Evolutionary conservation across 164 flowering plant genomes (phyloP), one percentile per base, ranked within the genome.

Genomic region (Nelumbo lutea): DNA sequence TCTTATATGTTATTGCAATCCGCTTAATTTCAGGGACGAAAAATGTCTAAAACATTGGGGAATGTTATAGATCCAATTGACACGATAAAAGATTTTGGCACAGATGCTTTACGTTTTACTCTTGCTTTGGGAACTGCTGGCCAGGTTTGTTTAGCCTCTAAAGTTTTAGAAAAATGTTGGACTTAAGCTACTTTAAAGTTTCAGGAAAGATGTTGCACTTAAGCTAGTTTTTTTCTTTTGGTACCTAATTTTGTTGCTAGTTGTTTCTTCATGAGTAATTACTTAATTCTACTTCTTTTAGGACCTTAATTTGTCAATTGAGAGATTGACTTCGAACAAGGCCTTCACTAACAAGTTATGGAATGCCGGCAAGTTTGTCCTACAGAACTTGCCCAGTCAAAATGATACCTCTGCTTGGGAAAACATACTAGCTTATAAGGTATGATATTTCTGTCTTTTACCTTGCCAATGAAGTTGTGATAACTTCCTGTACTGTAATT

Each of bases 311-410:
- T 80, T 94, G 72, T 91, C 97, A 65, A 81, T 75, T 44, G 98
- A 94, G 78, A 87, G 97, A 76, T 79, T 94, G 85, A 78, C 86
- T 65, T 81, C 98, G n/a, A 94, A 90, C 77, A 94, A 94, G 81
- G 97, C 96, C 51, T 94, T 94, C 84, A 90, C 95, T 61, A 94
- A 94, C 79, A 94, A 94, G 77, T 64, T 94, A 55, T 94, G 98
- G 97, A 94, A 94, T 85, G 98, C 97, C 76, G 98, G 98, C 59
- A 94, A 94, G 77, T 94, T 94, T 75, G 75, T 94, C 66, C 72
- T 94, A 83, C 97, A 90, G 75, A 91, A 89, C 79, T 75, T 94
- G 80, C 97, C 98, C 11, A 71, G 57, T 73, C 82, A 79, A 72
- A 80, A 75, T 80, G 93, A 94, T 71, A 42, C 56, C 51, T 71